These are phyloP conservation scores for Epichloe typhina DNA, from an alignment of 2,329 filamentous ascomycete genomes.

Conservation along the genomic window DNA sequence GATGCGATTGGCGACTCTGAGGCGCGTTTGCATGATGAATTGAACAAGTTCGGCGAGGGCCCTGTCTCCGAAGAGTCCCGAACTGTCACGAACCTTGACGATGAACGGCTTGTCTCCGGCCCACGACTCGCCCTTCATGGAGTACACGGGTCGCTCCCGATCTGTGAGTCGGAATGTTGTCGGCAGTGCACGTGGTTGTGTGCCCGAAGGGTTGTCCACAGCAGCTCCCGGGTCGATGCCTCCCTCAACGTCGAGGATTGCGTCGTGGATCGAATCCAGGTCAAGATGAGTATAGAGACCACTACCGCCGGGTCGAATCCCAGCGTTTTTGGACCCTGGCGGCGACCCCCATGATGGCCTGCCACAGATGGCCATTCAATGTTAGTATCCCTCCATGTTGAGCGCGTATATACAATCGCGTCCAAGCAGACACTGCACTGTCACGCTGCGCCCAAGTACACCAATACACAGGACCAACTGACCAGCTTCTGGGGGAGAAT, in stretches of 20 bases:
- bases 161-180: conserved; percentile 2
- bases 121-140: conserved; percentile 6
- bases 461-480: not conserved
- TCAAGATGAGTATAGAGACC: conserved; percentile 24
- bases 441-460: too few species aligned
- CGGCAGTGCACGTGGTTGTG: conserved; percentile 2
- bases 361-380: not conserved
- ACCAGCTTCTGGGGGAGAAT: not conserved
- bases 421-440: too few species aligned
- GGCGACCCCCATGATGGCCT: conserved; percentile 2
- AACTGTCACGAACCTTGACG: conserved; percentile 13
- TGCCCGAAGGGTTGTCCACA: conserved; percentile 3
- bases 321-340: conserved; percentile 9
- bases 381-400: not conserved
- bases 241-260: conserved; percentile 19
- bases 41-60: conserved; percentile 16
- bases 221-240: conserved; percentile 4
- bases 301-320: conserved; percentile 5
- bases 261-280: conserved; percentile 20
- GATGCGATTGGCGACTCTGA: conserved; percentile 17
- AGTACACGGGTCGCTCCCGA: conserved; percentile 3
- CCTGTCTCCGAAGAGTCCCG: conserved; percentile 13
- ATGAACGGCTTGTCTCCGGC: conserved; percentile 12
- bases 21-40: conserved; percentile 17
- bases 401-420: too few species aligned